A percentile compares a stretch with the other conserved stretches of the same genome.
Evolutionary conservation across 1,139 yeast species (phyloP).

Genomic region (Geotrichum klebahnii): DNA sequence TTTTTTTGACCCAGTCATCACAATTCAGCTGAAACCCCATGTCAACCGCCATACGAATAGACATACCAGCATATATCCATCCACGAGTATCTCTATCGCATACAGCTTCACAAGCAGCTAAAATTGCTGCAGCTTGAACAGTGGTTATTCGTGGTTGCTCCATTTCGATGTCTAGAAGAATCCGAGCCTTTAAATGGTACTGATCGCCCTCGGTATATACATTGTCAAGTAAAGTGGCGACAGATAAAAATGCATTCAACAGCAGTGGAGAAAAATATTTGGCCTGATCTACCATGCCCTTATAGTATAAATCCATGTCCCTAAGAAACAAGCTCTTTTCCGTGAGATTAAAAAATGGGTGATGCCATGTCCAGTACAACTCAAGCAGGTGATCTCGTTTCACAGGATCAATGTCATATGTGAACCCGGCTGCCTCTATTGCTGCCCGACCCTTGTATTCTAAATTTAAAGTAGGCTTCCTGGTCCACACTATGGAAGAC

Average conservation of each 20-base stretch:
- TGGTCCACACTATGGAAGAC: conserved; percentile 17
- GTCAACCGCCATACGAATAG: conserved; percentile 32
- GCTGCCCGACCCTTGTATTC: conserved; percentile 20
- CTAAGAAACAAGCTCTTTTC: conserved; percentile 27
- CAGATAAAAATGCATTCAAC: conserved; percentile 29
- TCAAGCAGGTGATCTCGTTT: conserved; percentile 26
- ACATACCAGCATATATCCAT: conserved; percentile 33
- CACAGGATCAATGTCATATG: conserved; percentile 23
- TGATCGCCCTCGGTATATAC: conserved; percentile 9
- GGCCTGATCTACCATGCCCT: conserved; percentile 17
- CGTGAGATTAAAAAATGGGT: conserved; percentile 28
- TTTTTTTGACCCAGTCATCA: conserved; percentile 25
- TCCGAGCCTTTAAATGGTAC: conserved; percentile 21
- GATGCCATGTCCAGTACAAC: conserved; percentile 33
- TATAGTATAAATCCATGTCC: conserved; percentile 23
- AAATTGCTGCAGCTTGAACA: conserved; percentile 27
- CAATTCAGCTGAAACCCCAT: conserved; percentile 31
- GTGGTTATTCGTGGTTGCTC: conserved; percentile 27
- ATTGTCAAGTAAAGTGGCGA: conserved; percentile 28
- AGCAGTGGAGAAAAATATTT: conserved; percentile 28
- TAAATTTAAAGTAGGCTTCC: conserved; percentile 20
- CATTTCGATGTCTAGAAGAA: conserved; percentile 22
- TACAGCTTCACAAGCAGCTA: conserved; percentile 30
- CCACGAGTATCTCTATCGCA: conserved; percentile 30
- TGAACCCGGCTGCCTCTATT: conserved; percentile 18